Evolutionary conservation across 2,329 filamentous ascomycete species (phyloP), one percentile per base, ranked within the genome.

Genomic region (Fonsecaea pedrosoi): DNA sequence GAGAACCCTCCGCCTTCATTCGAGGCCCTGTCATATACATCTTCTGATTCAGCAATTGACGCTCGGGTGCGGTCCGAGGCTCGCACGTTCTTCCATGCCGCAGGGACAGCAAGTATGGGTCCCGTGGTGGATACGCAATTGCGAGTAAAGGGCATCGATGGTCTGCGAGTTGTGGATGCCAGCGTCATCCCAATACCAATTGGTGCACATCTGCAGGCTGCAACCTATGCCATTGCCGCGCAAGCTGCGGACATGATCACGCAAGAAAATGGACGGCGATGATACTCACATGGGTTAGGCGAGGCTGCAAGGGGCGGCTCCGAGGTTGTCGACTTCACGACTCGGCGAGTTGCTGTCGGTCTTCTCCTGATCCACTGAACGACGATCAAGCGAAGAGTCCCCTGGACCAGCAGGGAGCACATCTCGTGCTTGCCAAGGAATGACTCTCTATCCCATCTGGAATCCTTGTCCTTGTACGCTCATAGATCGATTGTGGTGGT

Each of bases 161-260:
- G 72, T 2, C 58, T 78, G 55, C 67, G 77, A 4, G 76, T 78
- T 2, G 75, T 78, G 7, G 76, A 78, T 67, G 75, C 76, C 2
- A 74, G 72, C 55, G 68, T 68, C 2, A 75, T 79, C 45, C 75
- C 76, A 1, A 59, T 77, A 8, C 79, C 80, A 5, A 77, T 79
- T 70, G 74, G 75, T 13, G 76, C 75, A 18, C 78, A 79, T 71
- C 76, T 78, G 13, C 74, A 77, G 69, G 71, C 73, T 4, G 75
- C 75, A 8, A 72, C 79, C 54, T 82, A 81, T 72, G 78, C 78
- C 69, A 70, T 82, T 9, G 80, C 79, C 1, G 80, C 82, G 68
- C 82, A 81, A 73, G 78, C 81, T 50, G 68, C 68, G 30, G 66
- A 60, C 18, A 21, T 66, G 12, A 68, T 70, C n/a, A 21, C 50